A percentile compares a stretch with the other conserved stretches of the same genome.
phyloP scores from a whole-genome alignment of 331 rosid species.

The Saraca asoca region DNA sequence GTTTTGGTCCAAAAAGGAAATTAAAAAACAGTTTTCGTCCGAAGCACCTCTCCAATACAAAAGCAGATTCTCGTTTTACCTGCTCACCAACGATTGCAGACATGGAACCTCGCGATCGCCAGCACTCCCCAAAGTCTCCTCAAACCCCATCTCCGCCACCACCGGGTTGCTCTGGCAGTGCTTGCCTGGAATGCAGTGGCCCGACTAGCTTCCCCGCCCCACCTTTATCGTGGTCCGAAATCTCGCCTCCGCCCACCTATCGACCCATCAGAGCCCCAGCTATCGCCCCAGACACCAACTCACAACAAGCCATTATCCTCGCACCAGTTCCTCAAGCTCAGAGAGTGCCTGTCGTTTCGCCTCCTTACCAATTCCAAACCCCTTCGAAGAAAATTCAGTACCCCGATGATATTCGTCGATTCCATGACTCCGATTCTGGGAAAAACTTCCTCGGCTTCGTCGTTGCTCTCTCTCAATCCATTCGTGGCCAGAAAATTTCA shows the following conservation, averaged over 20 bases:
- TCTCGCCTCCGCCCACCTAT: slow-evolving; percentile 76
- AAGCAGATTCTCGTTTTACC: slow-evolving; percentile 7
- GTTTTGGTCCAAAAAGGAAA: no score
- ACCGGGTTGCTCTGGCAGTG: slow-evolving; percentile 1
- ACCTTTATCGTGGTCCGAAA: slow-evolving; percentile 53
- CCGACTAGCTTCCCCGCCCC: slow-evolving; percentile 58
- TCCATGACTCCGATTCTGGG: slow-evolving; percentile 65
- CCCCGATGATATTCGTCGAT: slow-evolving; percentile 65
- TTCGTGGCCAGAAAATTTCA: slow-evolving; percentile 65
- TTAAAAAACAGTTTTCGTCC: no score
- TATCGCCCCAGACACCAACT: slow-evolving; percentile 61
- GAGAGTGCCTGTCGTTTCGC: slow-evolving; percentile 51
- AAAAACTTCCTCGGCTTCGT: slow-evolving; percentile 77
- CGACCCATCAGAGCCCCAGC: slow-evolving; percentile 97
- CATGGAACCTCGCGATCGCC: slow-evolving; percentile 44
- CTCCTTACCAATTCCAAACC: slow-evolving; percentile 56
- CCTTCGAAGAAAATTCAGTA: slow-evolving; percentile 72
- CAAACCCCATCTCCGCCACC: slow-evolving; percentile 32
- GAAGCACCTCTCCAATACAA: no score
- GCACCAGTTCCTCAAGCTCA: slow-evolving; percentile 88
- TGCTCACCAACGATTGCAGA: not conserved
- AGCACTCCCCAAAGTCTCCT: slow-evolving; percentile 26
- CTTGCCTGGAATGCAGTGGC: slow-evolving; percentile 82
- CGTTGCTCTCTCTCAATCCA: slow-evolving; percentile 82
- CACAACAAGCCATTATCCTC: slow-evolving; percentile 75